Evolutionary conservation across 106 monocot species (phyloP), one percentile per base, ranked within the genome.

Genomic region (Platanthera zijinensis): DNA sequence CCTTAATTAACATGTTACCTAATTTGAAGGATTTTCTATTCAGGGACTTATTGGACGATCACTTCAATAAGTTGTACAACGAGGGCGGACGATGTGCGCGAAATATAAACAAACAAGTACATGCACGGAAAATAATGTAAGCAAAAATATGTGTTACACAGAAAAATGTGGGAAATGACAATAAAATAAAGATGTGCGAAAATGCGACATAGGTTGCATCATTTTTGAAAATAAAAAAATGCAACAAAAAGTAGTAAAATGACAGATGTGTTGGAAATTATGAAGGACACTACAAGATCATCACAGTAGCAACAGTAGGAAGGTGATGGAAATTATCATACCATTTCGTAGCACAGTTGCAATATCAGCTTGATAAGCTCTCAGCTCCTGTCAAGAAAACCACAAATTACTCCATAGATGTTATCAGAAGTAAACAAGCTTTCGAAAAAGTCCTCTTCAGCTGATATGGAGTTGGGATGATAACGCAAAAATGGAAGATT

Each of bases 321-420:
- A 66, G 30, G 66, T 66, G 30, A 66, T 66, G 66, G 30, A 25
- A 9, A 28, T 10, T 18, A 11, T 45, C 73, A 88, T 80, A 99
- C 97, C 97, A 90, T 99, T 99, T 77, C 97, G 82, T 53, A 99
- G 89, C 15, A 99, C 97, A 66, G 97, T 99, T 78, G 97, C 94
- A 81, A 90, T 85, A 88, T 99, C 97, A 90, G 97, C 97, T 80
- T 99, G 97, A 82, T 94, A 99, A 59, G 97, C 97, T 74, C 85
- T 78, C 69, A 99, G 66, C 74, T 99, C 97, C 97, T 99, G 71
- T 11, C 80, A 66, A 74, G 52, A 46, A 78, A 59, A 17, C 5
- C 15, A 74, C 6, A 64, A 21, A 72, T 47, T 14, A 48, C 7
- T 30, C 17, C 9, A 70, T 15, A 70, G 8, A 48, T 46, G 7